Base-by-base conservation (phyloP, 2,329 filamentous ascomycete genomes). In the Fusarium sp. region DNA sequence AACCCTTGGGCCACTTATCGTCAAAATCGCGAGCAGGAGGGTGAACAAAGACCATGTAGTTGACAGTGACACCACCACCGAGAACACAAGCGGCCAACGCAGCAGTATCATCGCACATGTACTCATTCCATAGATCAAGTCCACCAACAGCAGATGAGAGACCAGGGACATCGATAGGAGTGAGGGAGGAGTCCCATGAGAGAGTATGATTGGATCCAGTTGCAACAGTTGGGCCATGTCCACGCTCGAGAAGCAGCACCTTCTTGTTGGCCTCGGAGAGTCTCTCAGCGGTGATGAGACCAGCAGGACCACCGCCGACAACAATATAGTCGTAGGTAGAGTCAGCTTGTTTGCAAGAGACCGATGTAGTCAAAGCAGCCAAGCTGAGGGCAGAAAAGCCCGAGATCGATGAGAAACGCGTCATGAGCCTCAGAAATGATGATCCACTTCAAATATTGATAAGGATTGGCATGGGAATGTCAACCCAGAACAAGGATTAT, bases 81-180 rank as follows among this genome's bases (percentile, higher is more conserved):
- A 93, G 85, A 48, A 92, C 85, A 70, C 91, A 93, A n/a, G 72
- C 73, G 18, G 90, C 91, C 14, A 89, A 35, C 15, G 60, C 73
- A 1, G 73, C 42, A 3, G 73, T 75, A 41, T 75, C 73, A 17
- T 60, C 46, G 35, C 73, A 75, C 44, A 75, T 72, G 44, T 75
- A 75, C 41, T 75, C 69, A 18, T 59, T 89, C 89, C 92, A 92
- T 74, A 91, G 87, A 71, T 90, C 89, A 26, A 88, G 88, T 74
- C 92, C 90, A 2, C 85, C 85, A 77, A 91, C 92, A 41, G 88
- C 87, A 68, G 92, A 52, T 4, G 73, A 67, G 4, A 75, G 60
- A 12, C 90, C 91, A 0, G 91, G 91, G 2, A 93, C 87, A 74
- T 93, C 91, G 75, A 92, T 92, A 26, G 90, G 88, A 18, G 90